Evolutionary conservation across 768 basidiomycete species (phyloP).

Genomic region (Peribolospora baueri): DNA sequence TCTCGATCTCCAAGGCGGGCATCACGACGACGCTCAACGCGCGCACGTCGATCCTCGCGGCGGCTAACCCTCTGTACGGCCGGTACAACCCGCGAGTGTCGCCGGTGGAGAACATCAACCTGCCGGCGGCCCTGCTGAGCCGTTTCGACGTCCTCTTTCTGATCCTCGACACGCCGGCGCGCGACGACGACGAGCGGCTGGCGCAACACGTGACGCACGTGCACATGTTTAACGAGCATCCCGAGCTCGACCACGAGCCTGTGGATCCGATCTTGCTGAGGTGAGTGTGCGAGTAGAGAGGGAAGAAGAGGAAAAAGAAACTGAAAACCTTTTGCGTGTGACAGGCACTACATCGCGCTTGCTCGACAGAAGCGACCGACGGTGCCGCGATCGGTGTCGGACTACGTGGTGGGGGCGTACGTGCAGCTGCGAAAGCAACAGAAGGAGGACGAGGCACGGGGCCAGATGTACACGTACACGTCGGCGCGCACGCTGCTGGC

Average conservation of each 20-base stretch:
- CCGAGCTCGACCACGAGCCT: conserved; percentile 56
- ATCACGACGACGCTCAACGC: conserved; percentile 97
- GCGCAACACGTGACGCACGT: conserved; percentile 95
- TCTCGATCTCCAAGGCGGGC: conserved; percentile 96
- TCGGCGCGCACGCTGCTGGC: conserved; percentile 89
- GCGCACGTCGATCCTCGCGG: conserved; percentile 86
- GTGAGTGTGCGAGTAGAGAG: conserved; percentile 22
- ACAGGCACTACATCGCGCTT: conserved; percentile 77
- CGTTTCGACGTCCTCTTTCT: conserved; percentile 92
- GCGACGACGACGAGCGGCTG: conserved; percentile 85
- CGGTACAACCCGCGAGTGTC: conserved; percentile 95
- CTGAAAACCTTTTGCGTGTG: background rate
- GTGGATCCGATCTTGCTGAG: conserved; percentile 72
- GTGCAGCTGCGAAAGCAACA: conserved; percentile 81
- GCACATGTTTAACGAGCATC: conserved; percentile 85
- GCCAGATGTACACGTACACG: conserved; percentile 78
- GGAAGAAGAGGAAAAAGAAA: background rate
- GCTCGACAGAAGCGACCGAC: conserved; percentile 69
- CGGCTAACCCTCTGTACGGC: conserved; percentile 91
- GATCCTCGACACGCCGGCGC: conserved; percentile 79
- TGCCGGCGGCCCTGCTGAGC: conserved; percentile 84
- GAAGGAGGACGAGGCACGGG: conserved; percentile 67
- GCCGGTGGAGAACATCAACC: conserved; percentile 95
- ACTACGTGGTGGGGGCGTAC: conserved; percentile 82
- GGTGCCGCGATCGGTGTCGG: conserved; percentile 70